These are phyloP conservation scores for Alternaria sp. DNA, from an alignment of 2,329 filamentous ascomycete genomes.

Conservation along the genomic window DNA sequence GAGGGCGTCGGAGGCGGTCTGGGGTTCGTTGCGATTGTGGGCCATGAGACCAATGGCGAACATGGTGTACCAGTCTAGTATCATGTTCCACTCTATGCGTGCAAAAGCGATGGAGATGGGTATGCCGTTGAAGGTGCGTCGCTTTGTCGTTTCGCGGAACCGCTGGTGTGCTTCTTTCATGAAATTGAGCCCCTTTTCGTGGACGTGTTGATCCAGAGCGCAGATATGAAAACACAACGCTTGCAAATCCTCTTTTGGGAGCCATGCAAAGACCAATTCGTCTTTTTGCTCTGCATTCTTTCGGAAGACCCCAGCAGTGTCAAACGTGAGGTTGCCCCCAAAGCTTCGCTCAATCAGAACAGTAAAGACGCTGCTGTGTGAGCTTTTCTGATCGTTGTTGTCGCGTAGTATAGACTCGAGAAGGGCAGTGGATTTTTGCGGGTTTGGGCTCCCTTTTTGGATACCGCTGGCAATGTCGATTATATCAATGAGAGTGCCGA, in stretches of 20 bases:
- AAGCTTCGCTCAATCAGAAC: constrained; percentile 52
- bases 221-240: constrained; percentile 67
- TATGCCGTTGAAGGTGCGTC: constrained; percentile 22
- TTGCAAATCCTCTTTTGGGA: constrained; percentile 67
- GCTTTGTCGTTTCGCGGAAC: constrained; percentile 51
- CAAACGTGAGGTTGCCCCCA: constrained; percentile 46
- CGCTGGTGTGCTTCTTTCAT: constrained; percentile 65
- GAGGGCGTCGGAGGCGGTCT: constrained; percentile 44
- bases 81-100: constrained; percentile 69
- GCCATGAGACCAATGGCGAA: constrained; percentile 75
- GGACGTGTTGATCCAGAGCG: constrained; percentile 63
- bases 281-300: constrained; percentile 49
- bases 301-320: constrained; percentile 56
- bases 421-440: constrained; percentile 65
- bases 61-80: constrained; percentile 73
- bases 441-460: constrained; percentile 66
- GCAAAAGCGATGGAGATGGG: constrained; percentile 35
- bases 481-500: constrained; percentile 71
- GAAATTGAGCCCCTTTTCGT: constrained; percentile 64
- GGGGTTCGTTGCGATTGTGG: constrained; percentile 76
- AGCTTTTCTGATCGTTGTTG: constrained; percentile 47
- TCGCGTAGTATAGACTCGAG: constrained; percentile 62
- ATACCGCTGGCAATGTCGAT: constrained; percentile 76
- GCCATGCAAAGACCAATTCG: constrained; percentile 65
- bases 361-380: constrained; percentile 50